Evolutionary conservation across 2,329 filamentous ascomycete genomes (phyloP).

Genomic region (Xylaria sp.): DNA sequence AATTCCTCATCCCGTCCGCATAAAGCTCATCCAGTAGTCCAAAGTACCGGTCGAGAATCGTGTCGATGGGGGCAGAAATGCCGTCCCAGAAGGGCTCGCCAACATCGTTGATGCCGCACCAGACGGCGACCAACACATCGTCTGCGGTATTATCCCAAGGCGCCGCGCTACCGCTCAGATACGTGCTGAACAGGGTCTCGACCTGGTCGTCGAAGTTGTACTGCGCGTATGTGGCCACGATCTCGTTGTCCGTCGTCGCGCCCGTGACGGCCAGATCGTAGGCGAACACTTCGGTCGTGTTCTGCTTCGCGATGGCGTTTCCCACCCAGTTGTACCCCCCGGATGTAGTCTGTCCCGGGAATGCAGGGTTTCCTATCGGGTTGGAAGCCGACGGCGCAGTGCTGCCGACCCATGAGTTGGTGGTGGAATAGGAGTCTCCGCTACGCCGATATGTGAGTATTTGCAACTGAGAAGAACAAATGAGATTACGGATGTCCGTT

Average conservation of each 20-base stretch:
- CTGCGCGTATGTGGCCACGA: slow-evolving; percentile 51
- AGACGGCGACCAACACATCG: slow-evolving; percentile 45
- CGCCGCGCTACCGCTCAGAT: slow-evolving; percentile 29
- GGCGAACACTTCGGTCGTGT: slow-evolving; percentile 52
- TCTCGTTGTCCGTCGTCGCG: slow-evolving; percentile 56
- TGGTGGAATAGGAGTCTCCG: slow-evolving; percentile 66
- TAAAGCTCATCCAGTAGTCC: slow-evolving; percentile 37
- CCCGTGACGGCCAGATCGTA: slow-evolving; percentile 59
- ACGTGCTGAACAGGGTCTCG: slow-evolving; percentile 39
- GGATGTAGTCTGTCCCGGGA: slow-evolving; percentile 53
- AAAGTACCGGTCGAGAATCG: slow-evolving; percentile 38
- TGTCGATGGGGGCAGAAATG: slow-evolving; percentile 32
- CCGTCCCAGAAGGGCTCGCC: slow-evolving; percentile 50
- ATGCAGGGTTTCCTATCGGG: slow-evolving; percentile 66
- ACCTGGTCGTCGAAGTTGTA: slow-evolving; percentile 47
- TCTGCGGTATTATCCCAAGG: slow-evolving; percentile 37
- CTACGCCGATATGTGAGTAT: slow-evolving; percentile 48
- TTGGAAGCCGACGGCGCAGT: slow-evolving; percentile 60
- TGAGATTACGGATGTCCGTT: neutral
- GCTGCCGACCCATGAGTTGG: slow-evolving; percentile 60
- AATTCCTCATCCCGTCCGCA: slow-evolving; percentile 37
- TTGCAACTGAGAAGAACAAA: neutral
- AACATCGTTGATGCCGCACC: slow-evolving; percentile 49
- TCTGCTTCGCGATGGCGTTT: slow-evolving; percentile 52
- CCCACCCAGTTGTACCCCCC: slow-evolving; percentile 57